Evolutionary conservation across 169 alveolate species (phyloP).

Genomic region (Condylostoma magnum): DNA sequence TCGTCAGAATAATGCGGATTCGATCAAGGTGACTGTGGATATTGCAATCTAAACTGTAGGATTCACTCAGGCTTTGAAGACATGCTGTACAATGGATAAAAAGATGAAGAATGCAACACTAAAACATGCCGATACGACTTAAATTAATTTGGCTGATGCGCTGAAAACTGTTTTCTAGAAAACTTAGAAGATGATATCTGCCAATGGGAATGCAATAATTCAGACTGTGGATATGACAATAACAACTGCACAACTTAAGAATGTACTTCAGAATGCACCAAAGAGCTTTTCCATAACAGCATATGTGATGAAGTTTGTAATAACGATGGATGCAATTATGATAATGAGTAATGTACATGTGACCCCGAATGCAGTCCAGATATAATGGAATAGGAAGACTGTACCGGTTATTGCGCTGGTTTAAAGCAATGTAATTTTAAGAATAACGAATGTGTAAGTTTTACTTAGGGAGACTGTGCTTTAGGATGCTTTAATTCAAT

Average conservation of each 20-base stretch:
- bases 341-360: too few relatives aligned
- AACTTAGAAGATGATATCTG: not conserved
- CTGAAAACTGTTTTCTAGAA: conserved; percentile 3
- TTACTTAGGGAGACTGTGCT: not conserved
- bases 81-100: not conserved
- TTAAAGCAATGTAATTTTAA: too few relatives aligned
- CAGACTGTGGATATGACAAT: conserved; percentile 2
- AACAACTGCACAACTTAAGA: not conserved
- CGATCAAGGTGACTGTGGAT: conserved; percentile 27
- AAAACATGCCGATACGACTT: not conserved
- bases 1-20: conserved; percentile 3
- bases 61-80: conserved; percentile 4
- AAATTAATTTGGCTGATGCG: not conserved
- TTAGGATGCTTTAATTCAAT: not conserved
- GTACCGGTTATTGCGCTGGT: too few relatives aligned
- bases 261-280: conserved; percentile 5
- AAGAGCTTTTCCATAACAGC: too few relatives aligned
- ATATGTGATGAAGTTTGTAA: too few relatives aligned
- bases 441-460: not conserved
- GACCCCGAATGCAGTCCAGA: too few relatives aligned
- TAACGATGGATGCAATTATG: too few relatives aligned
- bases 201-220: conserved; percentile 9
- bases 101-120: not conserved
- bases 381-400: too few relatives aligned
- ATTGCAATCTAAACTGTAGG: not conserved